A percentile compares a stretch with the other conserved stretches of the same genome.
These are phyloP conservation scores for Saccharomycopsis fodiens DNA, from an alignment of 805 yeast species.

Conservation along the genomic window DNA sequence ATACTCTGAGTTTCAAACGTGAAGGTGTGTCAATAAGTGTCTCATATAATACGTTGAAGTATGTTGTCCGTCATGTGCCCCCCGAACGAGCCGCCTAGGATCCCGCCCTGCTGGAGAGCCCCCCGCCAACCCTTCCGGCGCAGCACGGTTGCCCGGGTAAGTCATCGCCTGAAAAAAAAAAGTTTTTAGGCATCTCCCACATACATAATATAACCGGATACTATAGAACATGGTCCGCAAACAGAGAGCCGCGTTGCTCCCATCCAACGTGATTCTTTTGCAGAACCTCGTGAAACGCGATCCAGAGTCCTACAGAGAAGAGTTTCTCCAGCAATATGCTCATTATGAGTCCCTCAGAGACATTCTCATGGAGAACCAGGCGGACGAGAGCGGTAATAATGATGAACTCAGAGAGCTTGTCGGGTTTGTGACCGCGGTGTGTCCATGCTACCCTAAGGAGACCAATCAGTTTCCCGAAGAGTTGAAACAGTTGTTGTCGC, in stretches of 20 bases:
- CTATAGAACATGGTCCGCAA: conserved; percentile 59
- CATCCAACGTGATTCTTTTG: conserved; percentile 82
- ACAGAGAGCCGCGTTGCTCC: conserved; percentile 88
- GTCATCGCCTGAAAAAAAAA: not conserved
- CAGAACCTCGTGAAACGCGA: conserved; percentile 93
- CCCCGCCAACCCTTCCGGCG: too few species aligned
- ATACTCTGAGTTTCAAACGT: too few species aligned
- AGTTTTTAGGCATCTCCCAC: not conserved
- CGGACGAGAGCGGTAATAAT: conserved; percentile 35
- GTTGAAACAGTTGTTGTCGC: conserved; percentile 55
- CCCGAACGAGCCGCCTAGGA: too few species aligned
- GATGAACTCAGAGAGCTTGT: conserved; percentile 68
- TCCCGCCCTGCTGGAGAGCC: too few species aligned
- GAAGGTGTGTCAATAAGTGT: too few species aligned
- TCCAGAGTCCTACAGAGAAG: conserved; percentile 91
- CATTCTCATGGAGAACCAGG: conserved; percentile 68
- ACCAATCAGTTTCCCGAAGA: conserved; percentile 82
- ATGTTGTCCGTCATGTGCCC: too few species aligned
- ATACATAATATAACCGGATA: not conserved
- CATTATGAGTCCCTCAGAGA: conserved; percentile 90
- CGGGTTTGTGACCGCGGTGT: conserved; percentile 88
- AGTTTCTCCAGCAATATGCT: conserved; percentile 83
- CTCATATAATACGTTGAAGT: too few species aligned
- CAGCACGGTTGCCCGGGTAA: too few species aligned
- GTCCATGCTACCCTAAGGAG: conserved; percentile 82